Evolutionary conservation across 2,329 filamentous ascomycete genomes (phyloP).

Genomic region (Trichoderma harzianum): DNA sequence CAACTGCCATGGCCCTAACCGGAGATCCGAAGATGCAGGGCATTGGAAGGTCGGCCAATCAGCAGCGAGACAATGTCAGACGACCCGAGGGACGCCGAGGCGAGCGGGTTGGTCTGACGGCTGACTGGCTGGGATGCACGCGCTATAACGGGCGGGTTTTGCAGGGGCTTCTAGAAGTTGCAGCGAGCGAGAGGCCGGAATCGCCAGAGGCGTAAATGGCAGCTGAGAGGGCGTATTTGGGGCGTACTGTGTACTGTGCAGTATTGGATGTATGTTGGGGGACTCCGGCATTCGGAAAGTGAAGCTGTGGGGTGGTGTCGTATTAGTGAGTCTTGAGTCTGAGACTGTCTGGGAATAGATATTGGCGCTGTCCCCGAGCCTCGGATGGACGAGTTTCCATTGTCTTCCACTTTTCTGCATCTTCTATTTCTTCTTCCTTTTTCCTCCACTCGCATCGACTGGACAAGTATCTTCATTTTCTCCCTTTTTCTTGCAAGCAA

Average conservation of each 20-base stretch:
- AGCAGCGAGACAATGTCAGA: slow-evolving; percentile 17
- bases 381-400: neutral
- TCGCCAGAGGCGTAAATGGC: neutral
- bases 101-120: neutral
- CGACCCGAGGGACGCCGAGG: neutral
- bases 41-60: slow-evolving; percentile 18
- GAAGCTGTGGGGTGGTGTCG: neutral
- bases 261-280: neutral
- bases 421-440: slow-evolving; percentile 20
- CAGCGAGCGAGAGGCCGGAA: neutral
- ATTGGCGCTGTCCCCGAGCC: neutral
- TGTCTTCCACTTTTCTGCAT: slow-evolving; percentile 22
- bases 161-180: neutral
- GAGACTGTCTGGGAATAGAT: neutral
- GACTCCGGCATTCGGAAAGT: slow-evolving; percentile 14
- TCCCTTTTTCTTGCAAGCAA: neutral
- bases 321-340: neutral
- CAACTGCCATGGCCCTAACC: neutral
- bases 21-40: slow-evolving; percentile 3
- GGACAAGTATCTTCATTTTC: no score
- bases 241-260: no score
- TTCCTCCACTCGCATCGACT: neutral
- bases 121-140: neutral
- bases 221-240: neutral
- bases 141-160: neutral